Percentiles rank a stretch among this genome's conserved stretches.
phyloP scores from a whole-genome alignment of 2,329 filamentous ascomycete species.

The Conoideocrella luteorostrata region DNA sequence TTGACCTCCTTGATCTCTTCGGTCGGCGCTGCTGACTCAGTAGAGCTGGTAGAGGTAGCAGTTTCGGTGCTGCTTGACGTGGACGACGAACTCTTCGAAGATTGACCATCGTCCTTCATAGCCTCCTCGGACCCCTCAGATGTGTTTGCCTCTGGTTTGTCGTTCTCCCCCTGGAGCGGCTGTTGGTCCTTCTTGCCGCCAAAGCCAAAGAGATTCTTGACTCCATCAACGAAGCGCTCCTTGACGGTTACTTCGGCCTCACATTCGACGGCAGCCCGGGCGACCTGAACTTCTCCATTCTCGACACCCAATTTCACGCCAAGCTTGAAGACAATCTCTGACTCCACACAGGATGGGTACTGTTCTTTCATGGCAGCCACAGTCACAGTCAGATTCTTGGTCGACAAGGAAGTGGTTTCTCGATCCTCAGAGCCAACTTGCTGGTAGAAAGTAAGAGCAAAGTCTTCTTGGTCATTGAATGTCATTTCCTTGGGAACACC shows the following conservation, averaged over 20 bases:
- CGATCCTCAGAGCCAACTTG: slow-evolving; percentile 53
- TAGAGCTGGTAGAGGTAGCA: slow-evolving; percentile 24
- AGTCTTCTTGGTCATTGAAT: slow-evolving; percentile 76
- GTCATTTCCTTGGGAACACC: slow-evolving; percentile 74
- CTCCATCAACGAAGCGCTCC: slow-evolving; percentile 80
- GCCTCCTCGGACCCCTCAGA: slow-evolving; percentile 29
- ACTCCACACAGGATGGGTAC: slow-evolving; percentile 63
- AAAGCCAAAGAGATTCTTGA: slow-evolving; percentile 94
- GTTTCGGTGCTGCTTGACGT: slow-evolving; percentile 14
- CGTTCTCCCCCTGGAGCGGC: slow-evolving; percentile 59
- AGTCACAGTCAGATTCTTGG: slow-evolving; percentile 79
- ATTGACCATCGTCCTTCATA: slow-evolving; percentile 34
- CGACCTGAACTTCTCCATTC: slow-evolving; percentile 74
- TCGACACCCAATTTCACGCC: slow-evolving; percentile 64
- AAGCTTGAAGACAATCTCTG: slow-evolving; percentile 75
- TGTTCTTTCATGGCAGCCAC: slow-evolving; percentile 72
- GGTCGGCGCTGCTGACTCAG: slow-evolving; percentile 37
- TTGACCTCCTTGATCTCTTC: slow-evolving; percentile 46
- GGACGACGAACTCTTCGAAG: slow-evolving; percentile 15
- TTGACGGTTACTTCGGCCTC: slow-evolving; percentile 68
- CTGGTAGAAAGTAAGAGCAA: slow-evolving; percentile 75
- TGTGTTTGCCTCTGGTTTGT: slow-evolving; percentile 32
- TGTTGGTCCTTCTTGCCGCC: slow-evolving; percentile 81
- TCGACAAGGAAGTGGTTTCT: slow-evolving; percentile 60
- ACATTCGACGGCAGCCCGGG: slow-evolving; percentile 74